Conservation (phyloP, 2,329 filamentous ascomycete species). For the Epichloe coenophiala region DNA sequence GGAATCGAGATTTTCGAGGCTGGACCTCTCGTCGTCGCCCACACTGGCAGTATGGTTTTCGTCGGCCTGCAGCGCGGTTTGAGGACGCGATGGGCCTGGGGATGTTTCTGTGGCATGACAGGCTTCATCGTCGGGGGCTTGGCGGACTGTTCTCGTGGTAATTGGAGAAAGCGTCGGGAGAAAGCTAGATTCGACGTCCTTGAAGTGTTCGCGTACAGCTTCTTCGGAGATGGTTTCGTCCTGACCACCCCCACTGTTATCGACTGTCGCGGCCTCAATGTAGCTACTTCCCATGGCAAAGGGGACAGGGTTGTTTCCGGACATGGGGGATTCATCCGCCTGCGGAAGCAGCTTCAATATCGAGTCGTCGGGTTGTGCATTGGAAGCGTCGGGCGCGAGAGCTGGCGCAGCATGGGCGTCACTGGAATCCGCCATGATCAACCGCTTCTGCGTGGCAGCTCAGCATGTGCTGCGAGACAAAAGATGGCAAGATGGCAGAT, state of each 20-base stretch:
- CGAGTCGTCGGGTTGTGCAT: slow-evolving; percentile 6
- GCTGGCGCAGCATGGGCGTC: neutral
- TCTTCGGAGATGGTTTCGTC: slow-evolving; percentile 40
- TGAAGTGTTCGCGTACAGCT: slow-evolving; percentile 40
- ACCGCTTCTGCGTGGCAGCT: neutral
- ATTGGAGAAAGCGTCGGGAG: slow-evolving; percentile 44
- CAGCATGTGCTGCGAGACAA: slow-evolving; percentile 14
- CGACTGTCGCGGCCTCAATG: slow-evolving; percentile 26
- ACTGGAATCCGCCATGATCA: slow-evolving; percentile 1
- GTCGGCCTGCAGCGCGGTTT: neutral
- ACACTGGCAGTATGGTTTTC: slow-evolving; percentile 16
- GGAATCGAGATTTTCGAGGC: slow-evolving; percentile 39
- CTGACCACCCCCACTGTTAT: slow-evolving; percentile 16
- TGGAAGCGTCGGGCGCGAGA: neutral
- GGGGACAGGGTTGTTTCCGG: neutral
- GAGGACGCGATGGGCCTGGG: slow-evolving; percentile 19
- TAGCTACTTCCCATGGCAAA: slow-evolving; percentile 24
- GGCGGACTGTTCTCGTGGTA: slow-evolving; percentile 27
- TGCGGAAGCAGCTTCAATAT: slow-evolving; percentile 8
- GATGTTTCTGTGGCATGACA: slow-evolving; percentile 47
- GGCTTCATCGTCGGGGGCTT: slow-evolving; percentile 20
- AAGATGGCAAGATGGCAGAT: slow-evolving; percentile 12
- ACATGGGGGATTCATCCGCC: slow-evolving; percentile 6
- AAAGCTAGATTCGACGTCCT: slow-evolving; percentile 55
- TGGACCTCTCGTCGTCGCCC: slow-evolving; percentile 33